Evolutionary conservation across 805 yeast species (phyloP).

Genomic region (Cyberlindnera meyerae): DNA sequence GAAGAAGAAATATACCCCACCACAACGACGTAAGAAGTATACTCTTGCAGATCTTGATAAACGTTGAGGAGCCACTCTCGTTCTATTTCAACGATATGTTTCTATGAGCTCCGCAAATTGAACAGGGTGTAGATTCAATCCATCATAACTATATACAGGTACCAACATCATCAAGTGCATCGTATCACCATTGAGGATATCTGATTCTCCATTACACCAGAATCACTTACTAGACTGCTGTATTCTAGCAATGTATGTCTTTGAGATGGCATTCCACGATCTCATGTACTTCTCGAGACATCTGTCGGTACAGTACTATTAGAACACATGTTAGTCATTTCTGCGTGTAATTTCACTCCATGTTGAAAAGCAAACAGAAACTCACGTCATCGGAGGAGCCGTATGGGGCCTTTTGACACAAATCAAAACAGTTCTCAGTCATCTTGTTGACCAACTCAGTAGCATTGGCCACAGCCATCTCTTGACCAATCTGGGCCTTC

Average conservation of each 20-base stretch:
- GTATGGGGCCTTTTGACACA: conserved; percentile 66
- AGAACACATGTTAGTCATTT: too few relatives aligned
- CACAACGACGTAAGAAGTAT: conserved; percentile 12
- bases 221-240: conserved; percentile 38
- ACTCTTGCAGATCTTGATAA: conserved; percentile 15
- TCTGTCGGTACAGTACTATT: conserved; percentile 61
- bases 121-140: too few relatives aligned
- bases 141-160: conserved; percentile 5
- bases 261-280: conserved; percentile 83
- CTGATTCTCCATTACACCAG: neutral
- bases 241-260: conserved; percentile 69
- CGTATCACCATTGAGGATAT: neutral
- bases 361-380: neutral
- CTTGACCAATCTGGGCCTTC: conserved; percentile 69
- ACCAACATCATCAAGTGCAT: neutral
- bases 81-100: too few relatives aligned
- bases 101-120: too few relatives aligned
- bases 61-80: too few relatives aligned
- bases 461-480: conserved; percentile 88
- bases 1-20: conserved; percentile 11
- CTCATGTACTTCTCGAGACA: conserved; percentile 87
- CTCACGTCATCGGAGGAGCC: conserved; percentile 45
- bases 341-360: too few relatives aligned
- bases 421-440: conserved; percentile 81
- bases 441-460: conserved; percentile 80